These are phyloP conservation scores for Acer yangbiense DNA, from an alignment of 345 rosid species.

Conservation along the genomic window DNA sequence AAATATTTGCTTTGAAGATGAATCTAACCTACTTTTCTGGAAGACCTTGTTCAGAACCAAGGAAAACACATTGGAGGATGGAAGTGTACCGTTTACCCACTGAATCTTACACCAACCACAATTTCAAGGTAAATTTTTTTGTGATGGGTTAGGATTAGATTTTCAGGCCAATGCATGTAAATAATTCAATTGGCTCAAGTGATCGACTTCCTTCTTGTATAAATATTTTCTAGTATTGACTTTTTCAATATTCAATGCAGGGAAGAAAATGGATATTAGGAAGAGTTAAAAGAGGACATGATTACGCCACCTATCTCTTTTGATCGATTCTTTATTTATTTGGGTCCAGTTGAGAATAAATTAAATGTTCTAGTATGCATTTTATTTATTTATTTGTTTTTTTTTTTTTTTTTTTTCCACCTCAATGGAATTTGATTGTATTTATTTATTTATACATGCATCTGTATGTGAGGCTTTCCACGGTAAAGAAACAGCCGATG, in stretches of 20 bases:
- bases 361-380: no score
- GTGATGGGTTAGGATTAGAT: no score
- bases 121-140: neutral
- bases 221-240: no score
- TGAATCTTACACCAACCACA: neutral
- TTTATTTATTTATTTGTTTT: no score
- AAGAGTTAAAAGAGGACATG: constrained; percentile 12
- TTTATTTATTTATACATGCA: no score
- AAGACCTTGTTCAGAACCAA: constrained; percentile 1
- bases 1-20: constrained; percentile 18
- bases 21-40: constrained; percentile 23
- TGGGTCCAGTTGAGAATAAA: no score
- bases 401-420: no score
- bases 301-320: neutral
- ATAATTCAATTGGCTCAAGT: no score
- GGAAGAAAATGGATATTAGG: constrained; percentile 21
- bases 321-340: neutral
- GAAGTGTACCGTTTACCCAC: constrained; percentile 19
- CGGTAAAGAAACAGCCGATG: no score
- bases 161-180: no score
- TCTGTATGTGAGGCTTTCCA: no score
- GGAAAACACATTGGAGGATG: constrained; percentile 38
- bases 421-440: no score
- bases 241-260: constrained; percentile 8
- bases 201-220: neutral